These are phyloP conservation scores for Anthoceros angustus DNA, from an alignment of 225 moss, liverwort and hornwort species.

Conservation along the genomic window DNA sequence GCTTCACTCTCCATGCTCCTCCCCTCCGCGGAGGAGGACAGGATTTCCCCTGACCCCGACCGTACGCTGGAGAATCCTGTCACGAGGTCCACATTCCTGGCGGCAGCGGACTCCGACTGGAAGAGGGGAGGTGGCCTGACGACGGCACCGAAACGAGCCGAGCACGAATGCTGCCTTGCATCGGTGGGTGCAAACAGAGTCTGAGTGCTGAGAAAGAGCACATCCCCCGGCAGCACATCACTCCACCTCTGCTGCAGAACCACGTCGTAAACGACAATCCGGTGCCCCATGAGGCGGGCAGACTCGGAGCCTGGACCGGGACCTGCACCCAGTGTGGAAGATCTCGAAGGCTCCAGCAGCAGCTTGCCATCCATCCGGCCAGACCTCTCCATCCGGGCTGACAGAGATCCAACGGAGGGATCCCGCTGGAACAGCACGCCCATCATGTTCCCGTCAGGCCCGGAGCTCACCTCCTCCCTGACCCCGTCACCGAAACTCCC, in stretches of 20 bases:
- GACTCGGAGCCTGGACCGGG: background rate
- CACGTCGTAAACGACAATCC: slow-evolving; percentile 74
- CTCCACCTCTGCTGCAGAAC: slow-evolving; percentile 87
- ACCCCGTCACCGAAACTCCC: background rate
- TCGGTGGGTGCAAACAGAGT: slow-evolving; percentile 60
- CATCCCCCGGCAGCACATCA: slow-evolving; percentile 67
- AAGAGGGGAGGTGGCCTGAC: slow-evolving; percentile 21
- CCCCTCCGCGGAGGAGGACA: no score
- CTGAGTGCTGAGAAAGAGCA: slow-evolving; percentile 60
- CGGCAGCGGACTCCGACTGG: no score
- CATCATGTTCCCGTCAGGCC: background rate
- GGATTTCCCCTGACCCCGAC: no score
- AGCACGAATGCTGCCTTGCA: slow-evolving; percentile 39
- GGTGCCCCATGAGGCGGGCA: slow-evolving; percentile 46
- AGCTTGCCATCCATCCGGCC: slow-evolving; percentile 65
- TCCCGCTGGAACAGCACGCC: background rate
- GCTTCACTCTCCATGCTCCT: no score
- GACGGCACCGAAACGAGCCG: slow-evolving; percentile 22
- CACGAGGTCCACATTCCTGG: no score
- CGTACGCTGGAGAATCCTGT: no score
- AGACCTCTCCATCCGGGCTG: slow-evolving; percentile 12
- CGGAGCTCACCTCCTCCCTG: background rate
- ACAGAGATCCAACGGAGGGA: background rate
- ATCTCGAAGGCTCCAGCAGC: slow-evolving; percentile 27
- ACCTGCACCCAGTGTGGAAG: no score